phyloP scores from a whole-genome alignment of 495 filamentous ascomycete species.

The Lepidopterella palustris region DNA sequence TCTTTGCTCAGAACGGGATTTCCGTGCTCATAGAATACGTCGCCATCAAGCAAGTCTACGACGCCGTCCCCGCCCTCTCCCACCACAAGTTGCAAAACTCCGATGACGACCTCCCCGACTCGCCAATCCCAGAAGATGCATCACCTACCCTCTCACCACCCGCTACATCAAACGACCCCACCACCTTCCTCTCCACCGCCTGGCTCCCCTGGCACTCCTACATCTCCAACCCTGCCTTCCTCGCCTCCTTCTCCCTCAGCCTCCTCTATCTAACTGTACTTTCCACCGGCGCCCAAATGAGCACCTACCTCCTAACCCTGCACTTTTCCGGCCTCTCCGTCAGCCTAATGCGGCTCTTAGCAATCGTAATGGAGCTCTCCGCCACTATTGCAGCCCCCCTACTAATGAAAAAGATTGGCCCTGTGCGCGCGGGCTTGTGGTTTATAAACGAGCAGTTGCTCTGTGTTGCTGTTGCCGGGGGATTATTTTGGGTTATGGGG shows the following conservation, averaged over 20 bases:
- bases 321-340: conserved; percentile 38
- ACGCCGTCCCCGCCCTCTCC: conserved; percentile 9
- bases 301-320: conserved; percentile 38
- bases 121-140: not conserved
- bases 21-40: conserved; percentile 26
- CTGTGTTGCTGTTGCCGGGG: conserved; percentile 42
- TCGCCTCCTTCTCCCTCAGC: conserved; percentile 37
- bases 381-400: conserved; percentile 47
- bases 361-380: conserved; percentile 41
- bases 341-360: conserved; percentile 36
- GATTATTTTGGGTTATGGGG: conserved; percentile 37
- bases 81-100: not conserved
- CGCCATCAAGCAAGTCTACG: conserved; percentile 23
- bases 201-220: not conserved
- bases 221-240: conserved; percentile 21
- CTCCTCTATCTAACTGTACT: conserved; percentile 44
- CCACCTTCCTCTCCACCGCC: not conserved
- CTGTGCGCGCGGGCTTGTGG: conserved; percentile 57
- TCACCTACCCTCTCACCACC: not conserved
- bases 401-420: conserved; percentile 50
- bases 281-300: conserved; percentile 40
- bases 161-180: not conserved
- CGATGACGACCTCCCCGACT: not conserved
- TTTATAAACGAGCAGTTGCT: conserved; percentile 55
- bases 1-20: conserved; percentile 20